A percentile compares a stretch with the other conserved stretches of the same genome.
phyloP scores from a whole-genome alignment of 1,139 yeast species.

The Hansenula sp. region DNA sequence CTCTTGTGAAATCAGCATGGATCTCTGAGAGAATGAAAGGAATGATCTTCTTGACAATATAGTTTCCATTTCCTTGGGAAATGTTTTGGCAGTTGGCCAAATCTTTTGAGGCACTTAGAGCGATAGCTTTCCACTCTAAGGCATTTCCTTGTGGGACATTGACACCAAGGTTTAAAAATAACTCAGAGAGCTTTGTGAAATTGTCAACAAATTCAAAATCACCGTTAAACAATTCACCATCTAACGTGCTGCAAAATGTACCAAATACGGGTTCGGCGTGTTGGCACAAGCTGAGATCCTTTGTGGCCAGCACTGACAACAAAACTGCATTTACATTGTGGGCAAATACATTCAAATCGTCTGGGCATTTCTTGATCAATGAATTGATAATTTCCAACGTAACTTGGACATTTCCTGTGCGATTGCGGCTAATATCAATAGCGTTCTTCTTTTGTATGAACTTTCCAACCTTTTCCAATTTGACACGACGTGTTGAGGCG shows the following conservation, averaged over 20 bases:
- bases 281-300: constrained; percentile 56
- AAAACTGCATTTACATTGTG: constrained; percentile 37
- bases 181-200: constrained; percentile 13
- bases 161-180: constrained; percentile 11
- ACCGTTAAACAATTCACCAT: constrained; percentile 68
- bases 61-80: constrained; percentile 11
- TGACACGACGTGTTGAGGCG: constrained; percentile 87
- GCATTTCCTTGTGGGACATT: constrained; percentile 12
- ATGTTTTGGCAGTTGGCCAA: constrained; percentile 18
- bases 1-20: constrained; percentile 11
- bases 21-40: constrained; percentile 18
- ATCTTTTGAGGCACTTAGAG: constrained; percentile 18
- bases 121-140: constrained; percentile 20
- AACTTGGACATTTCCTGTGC: constrained; percentile 80
- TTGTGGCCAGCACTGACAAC: constrained; percentile 38
- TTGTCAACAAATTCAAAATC: constrained; percentile 54
- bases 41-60: constrained; percentile 14
- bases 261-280: constrained; percentile 48
- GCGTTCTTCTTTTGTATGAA: constrained; percentile 64
- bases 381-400: constrained; percentile 69
- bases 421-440: constrained; percentile 55
- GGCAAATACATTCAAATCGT: constrained; percentile 82
- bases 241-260: constrained; percentile 62
- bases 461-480: constrained; percentile 78
- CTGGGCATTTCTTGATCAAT: constrained; percentile 71